Percentiles rank a stretch among this genome's conserved stretches.
phyloP scores from a whole-genome alignment of 768 basidiomycete genomes.

The Tricholoma sp. region DNA sequence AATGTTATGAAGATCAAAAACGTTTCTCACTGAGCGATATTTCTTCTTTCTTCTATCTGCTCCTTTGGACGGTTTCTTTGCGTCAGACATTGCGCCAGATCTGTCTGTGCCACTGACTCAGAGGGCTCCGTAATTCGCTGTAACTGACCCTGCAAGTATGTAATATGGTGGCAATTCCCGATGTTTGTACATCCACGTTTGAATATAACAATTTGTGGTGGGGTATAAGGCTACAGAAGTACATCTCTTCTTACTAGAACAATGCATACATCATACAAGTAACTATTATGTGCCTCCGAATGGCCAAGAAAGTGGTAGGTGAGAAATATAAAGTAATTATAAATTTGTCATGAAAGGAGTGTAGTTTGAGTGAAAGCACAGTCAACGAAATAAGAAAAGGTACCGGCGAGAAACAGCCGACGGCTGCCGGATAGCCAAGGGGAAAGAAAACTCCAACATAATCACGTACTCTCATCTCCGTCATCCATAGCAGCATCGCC shows the following conservation, averaged over 20 bases:
- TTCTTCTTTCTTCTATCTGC: conserved; percentile 37
- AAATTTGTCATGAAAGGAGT: not conserved
- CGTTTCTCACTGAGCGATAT: conserved; percentile 41
- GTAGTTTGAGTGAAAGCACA: not conserved
- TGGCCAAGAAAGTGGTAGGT: not conserved
- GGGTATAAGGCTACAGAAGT: not conserved
- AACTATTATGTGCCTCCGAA: not conserved
- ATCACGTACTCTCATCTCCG: conserved; percentile 26
- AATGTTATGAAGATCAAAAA: not conserved
- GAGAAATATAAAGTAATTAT: not conserved
- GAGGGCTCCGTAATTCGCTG: too few relatives aligned
- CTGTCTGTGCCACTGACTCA: not conserved
- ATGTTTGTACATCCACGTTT: not conserved
- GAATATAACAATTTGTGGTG: not conserved
- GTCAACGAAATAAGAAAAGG: not conserved
- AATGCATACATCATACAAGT: not conserved
- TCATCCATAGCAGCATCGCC: conserved; percentile 47
- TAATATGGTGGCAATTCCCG: not conserved
- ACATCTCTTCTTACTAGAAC: too few relatives aligned
- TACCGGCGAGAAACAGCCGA: not conserved
- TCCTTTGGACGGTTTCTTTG: not conserved
- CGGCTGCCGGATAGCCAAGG: not conserved
- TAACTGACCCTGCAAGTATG: too few relatives aligned
- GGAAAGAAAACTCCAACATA: not conserved
- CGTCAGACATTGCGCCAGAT: not conserved